Evolutionary conservation across 2,329 filamentous ascomycete species (phyloP).

Genomic region (Zelopaecilomyces penicillatus): DNA sequence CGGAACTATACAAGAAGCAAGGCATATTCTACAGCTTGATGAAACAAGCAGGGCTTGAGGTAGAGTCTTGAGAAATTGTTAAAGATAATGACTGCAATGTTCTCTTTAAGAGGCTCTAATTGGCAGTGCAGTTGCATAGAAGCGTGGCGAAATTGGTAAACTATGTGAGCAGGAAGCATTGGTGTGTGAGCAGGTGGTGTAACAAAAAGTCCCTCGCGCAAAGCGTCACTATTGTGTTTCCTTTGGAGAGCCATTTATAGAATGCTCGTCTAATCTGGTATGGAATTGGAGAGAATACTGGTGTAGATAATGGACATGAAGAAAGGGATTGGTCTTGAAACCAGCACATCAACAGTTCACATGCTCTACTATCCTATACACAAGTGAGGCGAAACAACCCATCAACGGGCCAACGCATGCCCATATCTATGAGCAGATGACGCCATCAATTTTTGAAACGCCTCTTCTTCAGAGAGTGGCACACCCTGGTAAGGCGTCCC

Average conservation of each 20-base stretch:
- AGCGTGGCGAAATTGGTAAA: neutral
- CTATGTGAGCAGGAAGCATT: neutral
- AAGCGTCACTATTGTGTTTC: neutral
- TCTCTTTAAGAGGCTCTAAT: neutral
- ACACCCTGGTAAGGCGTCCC: too few species aligned
- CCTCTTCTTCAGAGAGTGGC: too few species aligned
- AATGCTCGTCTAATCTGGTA: too few species aligned
- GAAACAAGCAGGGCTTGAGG: slow-evolving; percentile 73
- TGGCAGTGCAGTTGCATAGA: neutral
- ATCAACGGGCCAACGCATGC: too few species aligned
- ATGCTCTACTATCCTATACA: too few species aligned
- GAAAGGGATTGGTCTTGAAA: too few species aligned
- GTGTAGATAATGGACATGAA: too few species aligned
- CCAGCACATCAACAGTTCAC: too few species aligned
- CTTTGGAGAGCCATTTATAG: neutral
- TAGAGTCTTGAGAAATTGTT: slow-evolving; percentile 24
- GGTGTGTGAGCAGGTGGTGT: neutral
- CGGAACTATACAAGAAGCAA: slow-evolving; percentile 63
- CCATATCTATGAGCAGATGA: too few species aligned
- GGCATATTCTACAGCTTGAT: slow-evolving; percentile 85
- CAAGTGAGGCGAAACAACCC: too few species aligned
- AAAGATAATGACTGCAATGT: neutral
- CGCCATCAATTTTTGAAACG: too few species aligned
- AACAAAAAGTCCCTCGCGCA: neutral
- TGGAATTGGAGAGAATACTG: too few species aligned